Evolutionary conservation across 2,329 filamentous ascomycete species (phyloP), one percentile per base, ranked within the genome.

Genomic region (Pseudogymnoascus sp.): DNA sequence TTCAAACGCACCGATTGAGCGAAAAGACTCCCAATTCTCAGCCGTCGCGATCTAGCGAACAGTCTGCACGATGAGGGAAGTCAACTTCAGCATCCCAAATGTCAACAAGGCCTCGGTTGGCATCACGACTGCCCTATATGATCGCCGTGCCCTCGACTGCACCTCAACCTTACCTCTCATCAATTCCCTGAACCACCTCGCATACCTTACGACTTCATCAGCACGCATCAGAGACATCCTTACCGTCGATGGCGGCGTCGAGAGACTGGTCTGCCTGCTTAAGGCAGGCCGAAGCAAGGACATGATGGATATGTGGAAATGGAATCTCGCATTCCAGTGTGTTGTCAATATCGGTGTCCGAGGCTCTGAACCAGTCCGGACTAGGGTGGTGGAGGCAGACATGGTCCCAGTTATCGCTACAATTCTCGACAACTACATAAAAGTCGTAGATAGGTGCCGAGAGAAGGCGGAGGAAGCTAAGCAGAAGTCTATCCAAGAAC

Each of bases 271-370:
- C 74, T 97, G 92, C 83, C 97, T 99, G 73, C 85, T 99, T 76
- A 99, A 99, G 78, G 91, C 96, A 77, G 95, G 95, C 67, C 85
- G 95, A 74, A 97, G 91, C 78, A 96, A 93, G 77, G 93, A 99
- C 75, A 89, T 97, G 87, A 97, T 97, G 93, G 93, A 97, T 76
- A 96, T 96, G 90, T 99, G 95, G 95, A 97, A 97, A 78, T 99
- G 95, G 95, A 99, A 97, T 73, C 83, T 99, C 67, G 95, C 95
- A 62, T 99, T 99, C 76, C 95, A 97, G 77, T 99, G 95, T 76
- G 93, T 97, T 68, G 95, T 99, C 74, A 99, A 99, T 76, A 97
- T 99, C 73, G 95, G 95, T 64, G 93, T 99, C 65, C 86, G 95
- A 69, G 95, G 95, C 65, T 97, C 95, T 11, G 95, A 99, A 78